These are phyloP conservation scores for Liriodendron chinense DNA, from an alignment of 164 flowering plant genomes.

Conservation along the genomic window DNA sequence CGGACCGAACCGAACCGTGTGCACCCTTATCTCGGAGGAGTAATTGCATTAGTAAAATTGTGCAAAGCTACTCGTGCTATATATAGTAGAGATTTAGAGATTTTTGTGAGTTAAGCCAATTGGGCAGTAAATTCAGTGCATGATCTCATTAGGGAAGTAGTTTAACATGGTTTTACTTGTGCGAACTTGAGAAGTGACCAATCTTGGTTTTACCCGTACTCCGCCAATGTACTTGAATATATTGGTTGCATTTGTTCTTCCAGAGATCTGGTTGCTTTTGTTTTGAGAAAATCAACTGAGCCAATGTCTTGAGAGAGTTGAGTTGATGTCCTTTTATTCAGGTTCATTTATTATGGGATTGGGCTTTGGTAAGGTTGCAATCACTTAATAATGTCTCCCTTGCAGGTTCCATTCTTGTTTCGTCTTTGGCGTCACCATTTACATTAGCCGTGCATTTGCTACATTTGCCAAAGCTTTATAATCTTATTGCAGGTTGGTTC, in stretches of 20 bases:
- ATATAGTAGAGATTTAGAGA: too few species aligned
- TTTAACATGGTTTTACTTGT: too few species aligned
- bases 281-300: not conserved
- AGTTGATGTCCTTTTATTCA: not conserved
- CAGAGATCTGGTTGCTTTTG: not conserved
- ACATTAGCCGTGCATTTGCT: conserved; percentile 39
- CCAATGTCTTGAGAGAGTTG: not conserved
- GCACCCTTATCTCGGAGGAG: not conserved
- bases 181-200: too few species aligned
- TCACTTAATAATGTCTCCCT: conserved; percentile 4
- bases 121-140: too few species aligned
- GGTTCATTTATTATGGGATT: not conserved
- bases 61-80: too few species aligned
- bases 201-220: too few species aligned
- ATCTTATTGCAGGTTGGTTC: conserved; percentile 74
- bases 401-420: conserved; percentile 70
- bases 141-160: too few species aligned
- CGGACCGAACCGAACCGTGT: too few species aligned
- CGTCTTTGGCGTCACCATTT: conserved; percentile 68
- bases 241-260: not conserved
- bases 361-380: conserved; percentile 4
- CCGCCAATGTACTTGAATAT: too few species aligned
- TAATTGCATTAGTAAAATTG: not conserved
- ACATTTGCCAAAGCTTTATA: conserved; percentile 64
- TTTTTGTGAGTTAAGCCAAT: too few species aligned